Conservation (phyloP, 73 alveolate genomes). For the Paramecium tetraurelia region DNA sequence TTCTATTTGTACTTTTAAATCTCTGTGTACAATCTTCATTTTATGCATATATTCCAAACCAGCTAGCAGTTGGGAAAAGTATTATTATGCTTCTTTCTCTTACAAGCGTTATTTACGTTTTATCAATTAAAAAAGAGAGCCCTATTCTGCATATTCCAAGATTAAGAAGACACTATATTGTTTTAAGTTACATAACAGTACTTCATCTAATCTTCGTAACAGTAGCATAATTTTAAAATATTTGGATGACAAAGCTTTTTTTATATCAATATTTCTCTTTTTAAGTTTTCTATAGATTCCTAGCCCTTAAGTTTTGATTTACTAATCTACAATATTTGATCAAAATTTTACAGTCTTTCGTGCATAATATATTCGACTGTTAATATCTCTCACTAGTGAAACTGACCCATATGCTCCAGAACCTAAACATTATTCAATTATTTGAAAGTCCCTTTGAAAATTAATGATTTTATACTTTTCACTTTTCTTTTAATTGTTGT, state of each 20-base stretch:
- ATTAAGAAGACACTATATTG: conserved; percentile 71
- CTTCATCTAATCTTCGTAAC: conserved; percentile 77
- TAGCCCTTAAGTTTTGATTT: neutral
- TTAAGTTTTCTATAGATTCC: conserved; percentile 73
- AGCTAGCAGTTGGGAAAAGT: conserved; percentile 63
- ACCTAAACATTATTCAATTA: conserved; percentile 61
- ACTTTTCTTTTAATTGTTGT: neutral
- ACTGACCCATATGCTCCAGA: conserved; percentile 83
- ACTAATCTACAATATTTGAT: conserved; percentile 66
- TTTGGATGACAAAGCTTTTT: conserved; percentile 69
- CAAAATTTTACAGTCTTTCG: conserved; percentile 70
- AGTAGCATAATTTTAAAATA: conserved; percentile 66
- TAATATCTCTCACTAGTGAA: conserved; percentile 75
- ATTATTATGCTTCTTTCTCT: conserved; percentile 69
- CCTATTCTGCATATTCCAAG: conserved; percentile 75
- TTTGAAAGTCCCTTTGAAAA: neutral
- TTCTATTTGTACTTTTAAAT: conserved; percentile 63
- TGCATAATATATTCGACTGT: conserved; percentile 78
- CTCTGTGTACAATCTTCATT: conserved; percentile 80
- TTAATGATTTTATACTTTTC: neutral
- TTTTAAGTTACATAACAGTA: conserved; percentile 64
- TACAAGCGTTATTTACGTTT: conserved; percentile 66
- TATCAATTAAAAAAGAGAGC: conserved; percentile 66
- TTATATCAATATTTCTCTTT: conserved; percentile 74
- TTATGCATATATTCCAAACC: conserved; percentile 70